Evolutionary conservation across 1,284 basidiomycete species (phyloP).

Genomic region (Xerocomus amazonicus): DNA sequence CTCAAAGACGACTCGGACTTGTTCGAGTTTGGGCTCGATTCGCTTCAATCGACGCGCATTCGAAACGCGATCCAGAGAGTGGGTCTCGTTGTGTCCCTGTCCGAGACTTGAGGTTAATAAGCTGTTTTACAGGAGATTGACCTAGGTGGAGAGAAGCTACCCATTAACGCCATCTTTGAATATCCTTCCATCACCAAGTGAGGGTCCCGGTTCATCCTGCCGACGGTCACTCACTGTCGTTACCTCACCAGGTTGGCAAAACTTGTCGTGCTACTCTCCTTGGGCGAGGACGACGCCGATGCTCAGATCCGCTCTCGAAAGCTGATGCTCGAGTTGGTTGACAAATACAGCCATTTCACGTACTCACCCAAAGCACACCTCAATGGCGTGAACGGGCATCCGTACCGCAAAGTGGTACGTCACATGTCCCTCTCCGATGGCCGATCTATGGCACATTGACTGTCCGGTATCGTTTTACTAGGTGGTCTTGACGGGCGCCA

Average conservation of each 20-base stretch:
- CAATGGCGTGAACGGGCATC: not conserved
- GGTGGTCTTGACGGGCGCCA: slow-evolving; percentile 54
- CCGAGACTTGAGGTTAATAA: slow-evolving; percentile 3
- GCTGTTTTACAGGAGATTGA: slow-evolving; percentile 16
- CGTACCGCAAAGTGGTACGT: slow-evolving; percentile 16
- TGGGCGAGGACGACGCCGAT: slow-evolving; percentile 9
- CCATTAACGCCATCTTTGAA: slow-evolving; percentile 25
- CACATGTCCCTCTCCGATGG: not conserved
- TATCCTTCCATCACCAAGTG: slow-evolving; percentile 27
- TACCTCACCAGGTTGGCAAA: not conserved
- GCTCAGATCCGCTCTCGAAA: slow-evolving; percentile 11
- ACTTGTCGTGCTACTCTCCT: slow-evolving; percentile 1
- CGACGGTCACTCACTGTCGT: not conserved
- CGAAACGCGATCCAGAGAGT: slow-evolving; percentile 47
- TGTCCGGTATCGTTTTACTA: slow-evolving; percentile 5
- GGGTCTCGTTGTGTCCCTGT: not conserved
- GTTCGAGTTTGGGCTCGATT: slow-evolving; percentile 52
- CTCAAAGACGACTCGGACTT: slow-evolving; percentile 36
- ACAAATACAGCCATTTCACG: slow-evolving; percentile 25
- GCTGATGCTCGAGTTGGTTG: slow-evolving; percentile 24
- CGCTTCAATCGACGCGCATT: slow-evolving; percentile 53
- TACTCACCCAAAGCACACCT: not conserved
- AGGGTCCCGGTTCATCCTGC: not conserved
- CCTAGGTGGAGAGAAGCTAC: slow-evolving; percentile 21
- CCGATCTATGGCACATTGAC: no score